Base-by-base conservation (phyloP, 169 alveolate species). In the Cryptosporidium viatorum region DNA sequence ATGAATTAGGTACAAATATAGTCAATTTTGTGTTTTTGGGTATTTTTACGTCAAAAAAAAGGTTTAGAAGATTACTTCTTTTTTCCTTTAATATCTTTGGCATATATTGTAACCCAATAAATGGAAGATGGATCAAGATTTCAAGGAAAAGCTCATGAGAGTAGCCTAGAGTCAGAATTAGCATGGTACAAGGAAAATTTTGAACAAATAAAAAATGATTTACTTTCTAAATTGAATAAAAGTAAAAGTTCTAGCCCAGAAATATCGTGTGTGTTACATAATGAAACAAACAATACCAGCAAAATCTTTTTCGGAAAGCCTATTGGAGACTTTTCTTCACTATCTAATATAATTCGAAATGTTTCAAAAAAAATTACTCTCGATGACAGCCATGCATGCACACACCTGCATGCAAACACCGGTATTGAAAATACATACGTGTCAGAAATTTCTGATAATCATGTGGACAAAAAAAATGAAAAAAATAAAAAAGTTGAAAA, bases 101-200 rank as follows among this genome's bases (percentile, higher is more conserved):
- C 23, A 65, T 10, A 9, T 7, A 8, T 3, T 21, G 2, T 8
- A 26, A 33, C 33, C 71, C 71, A n/a, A 8, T 65, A 65, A 12
- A 65, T 65, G 71, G 62, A 69, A 41, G 58, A 43, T 43, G 84
- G 9, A 29, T 9, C 62, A 7, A 37, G 41, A 8, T 26, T 26
- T 12, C 65, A 41, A 18, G 85, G 43, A 6, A 26, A 50, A 18
- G 8, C 21, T 29, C 67, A 23, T n/a, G n/a, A 52, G 68, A 39
- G 70, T 26, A 58, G 14, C 23, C 37, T 52, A 12, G 68, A 51
- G 33, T 35, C 62, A 3, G 86, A 73, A 37, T 41, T 73, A 21
- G 21, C n/a, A 31, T 73, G 86, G 86, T 58, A 73, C 59, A 26
- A n/a, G 43, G 55, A 73, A 21, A 73, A 59, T n/a, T 39, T 16